phyloP scores from a whole-genome alignment of 176 grass and related monocot species.

The Secale cereale region DNA sequence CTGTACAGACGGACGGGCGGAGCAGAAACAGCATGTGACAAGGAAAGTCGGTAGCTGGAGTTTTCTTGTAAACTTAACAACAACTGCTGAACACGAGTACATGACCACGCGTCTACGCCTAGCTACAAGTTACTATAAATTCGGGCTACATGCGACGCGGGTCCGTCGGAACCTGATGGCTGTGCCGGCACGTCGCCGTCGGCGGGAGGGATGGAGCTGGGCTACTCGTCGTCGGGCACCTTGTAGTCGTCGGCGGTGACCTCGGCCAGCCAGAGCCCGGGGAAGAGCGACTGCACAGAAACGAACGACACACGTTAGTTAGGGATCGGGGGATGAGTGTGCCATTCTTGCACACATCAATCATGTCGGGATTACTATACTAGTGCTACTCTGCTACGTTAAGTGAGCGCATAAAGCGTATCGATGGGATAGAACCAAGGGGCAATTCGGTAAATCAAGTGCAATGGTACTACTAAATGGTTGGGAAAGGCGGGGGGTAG shows the following conservation, averaged over 20 bases:
- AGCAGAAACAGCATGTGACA: not conserved
- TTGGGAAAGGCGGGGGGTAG: conserved; percentile 21
- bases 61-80: not conserved
- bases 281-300: conserved; percentile 55
- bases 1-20: not conserved
- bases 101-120: not conserved
- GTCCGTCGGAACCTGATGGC: no score
- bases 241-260: conserved; percentile 72
- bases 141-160: not conserved
- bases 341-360: conserved; percentile 41
- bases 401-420: conserved; percentile 24
- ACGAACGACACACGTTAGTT: not conserved
- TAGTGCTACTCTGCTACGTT: not conserved
- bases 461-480: not conserved
- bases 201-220: not conserved
- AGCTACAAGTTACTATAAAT: not conserved
- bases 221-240: conserved; percentile 50
- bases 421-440: not conserved
- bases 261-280: conserved; percentile 69
- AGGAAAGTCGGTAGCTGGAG: not conserved
- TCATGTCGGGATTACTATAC: not conserved
- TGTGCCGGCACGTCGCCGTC: no score
- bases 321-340: not conserved
- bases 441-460: not conserved
- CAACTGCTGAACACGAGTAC: not conserved